Base-by-base conservation (phyloP, 441 rosid species). In the Monsonia emarginata region DNA sequence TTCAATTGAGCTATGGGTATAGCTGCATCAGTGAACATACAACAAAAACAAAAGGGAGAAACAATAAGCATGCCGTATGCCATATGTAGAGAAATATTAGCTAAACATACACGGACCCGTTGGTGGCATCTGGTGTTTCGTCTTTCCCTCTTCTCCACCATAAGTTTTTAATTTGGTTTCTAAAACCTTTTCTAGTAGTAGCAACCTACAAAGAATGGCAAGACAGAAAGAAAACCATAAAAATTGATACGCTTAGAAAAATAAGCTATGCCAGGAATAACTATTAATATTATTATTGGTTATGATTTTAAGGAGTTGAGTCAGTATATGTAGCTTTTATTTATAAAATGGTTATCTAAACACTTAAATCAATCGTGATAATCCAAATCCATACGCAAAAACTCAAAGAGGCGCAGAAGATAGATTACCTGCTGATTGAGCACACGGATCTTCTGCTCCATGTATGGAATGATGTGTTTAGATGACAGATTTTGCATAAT, bases 131-230 rank as follows among this genome's bases (percentile, higher is more conserved):
- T 6, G 73, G 66, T 32, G 76, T 62, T 58, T 95, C 99, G 0
- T 89, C 99, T 86, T 91, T 95, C 69, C 97, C 99, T 86, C 91
- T 95, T 80, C 99, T 89, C 98, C 98, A 95, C 99, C 99, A 95
- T 34, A 95, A 83, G 74, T 89, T 95, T 79, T 91, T 91, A 16
- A 95, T 76, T 78, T 91, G 98, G 81, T 95, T 95, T 85, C 83
- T 83, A 69, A 95, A 88, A 60, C 98, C 99, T 85, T 87, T 95
- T 85, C 99, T 87, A 57, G 96, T 88, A 40, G 95, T 89, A 77
- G 98, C 86, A 73, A 95, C 86, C 99, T 95, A 75, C 31, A 60
- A 73, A 56, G 70, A 58, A 63, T 46, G 65, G 69, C 72, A 76
- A 65, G 48, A 70, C 78, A 50, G 25, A 30, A 52, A n/a, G 25